Base-by-base conservation (phyloP, 2,329 filamentous ascomycete genomes). In the Triangularia setosa region DNA sequence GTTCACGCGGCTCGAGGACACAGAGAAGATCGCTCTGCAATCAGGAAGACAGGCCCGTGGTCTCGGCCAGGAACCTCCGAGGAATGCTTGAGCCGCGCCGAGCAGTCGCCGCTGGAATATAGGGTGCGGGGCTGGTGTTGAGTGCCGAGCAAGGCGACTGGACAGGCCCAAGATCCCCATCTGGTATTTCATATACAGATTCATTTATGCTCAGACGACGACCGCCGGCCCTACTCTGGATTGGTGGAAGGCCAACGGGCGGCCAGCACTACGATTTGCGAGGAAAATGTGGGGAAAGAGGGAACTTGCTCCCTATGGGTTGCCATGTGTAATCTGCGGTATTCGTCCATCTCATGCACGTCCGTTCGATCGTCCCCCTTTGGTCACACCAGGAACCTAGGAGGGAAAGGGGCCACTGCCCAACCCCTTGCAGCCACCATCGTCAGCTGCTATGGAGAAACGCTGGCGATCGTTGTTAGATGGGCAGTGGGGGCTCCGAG, bases 1-100 rank as follows among this genome's bases (percentile, higher is more conserved):
- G 61, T 40, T 62, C 55, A 62, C 62, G 48, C 40, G 40, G 57
- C 56, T 58, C 44, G 60, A 61, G 59, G 25, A 33, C 55, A 35
- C 56, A 67, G 23, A 35, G 55, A 44, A 25, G 21, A 16, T 25
- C 12, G 27, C 54, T 59, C 61, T 61, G 71, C 71, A 75, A 76
- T 76, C 70, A 76, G 75, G 75, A 74, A 75, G 60, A 69, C 64
- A 75, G 75, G 74, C 66, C 75, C 75, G 65, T 58, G 59, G 52
- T 16, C 60, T 71, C 74, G 74, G 73, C 61, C 70, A 66, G 59
- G 61, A 70, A 59, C 63, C 69, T 76, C 73, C 73, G 74, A 71
- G 64, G 64, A 62, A 62, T 60, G 64, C 65, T 60, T 64, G 63
- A 69, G 64, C 67, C 63, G 67, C 65, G 65, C 68, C 67, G 62